Conservation (phyloP, 2,329 filamentous ascomycete genomes). For the Microdochium paspali region DNA sequence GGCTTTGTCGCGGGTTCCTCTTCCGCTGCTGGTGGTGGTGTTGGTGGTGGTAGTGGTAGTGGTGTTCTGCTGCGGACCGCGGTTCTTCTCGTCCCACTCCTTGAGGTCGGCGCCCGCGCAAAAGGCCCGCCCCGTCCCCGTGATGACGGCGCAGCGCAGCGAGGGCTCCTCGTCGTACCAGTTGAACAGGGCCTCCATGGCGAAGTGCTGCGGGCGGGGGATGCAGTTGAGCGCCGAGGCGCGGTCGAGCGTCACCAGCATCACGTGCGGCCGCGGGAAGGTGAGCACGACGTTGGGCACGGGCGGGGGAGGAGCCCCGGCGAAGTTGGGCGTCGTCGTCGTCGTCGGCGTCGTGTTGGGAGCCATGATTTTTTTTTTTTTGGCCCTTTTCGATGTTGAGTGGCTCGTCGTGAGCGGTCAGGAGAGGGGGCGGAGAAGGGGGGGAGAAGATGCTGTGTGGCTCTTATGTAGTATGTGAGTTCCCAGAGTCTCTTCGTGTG, state of each 20-base stretch:
- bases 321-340: constrained; percentile 16
- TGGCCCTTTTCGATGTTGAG: too few species aligned
- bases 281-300: constrained; percentile 30
- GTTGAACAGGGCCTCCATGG: constrained; percentile 38
- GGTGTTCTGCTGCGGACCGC: constrained; percentile 4
- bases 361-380: too few species aligned
- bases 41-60: too few species aligned
- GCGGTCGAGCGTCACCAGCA: constrained; percentile 52
- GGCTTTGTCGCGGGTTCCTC: constrained; percentile 5
- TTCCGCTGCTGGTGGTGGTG: constrained; percentile 1
- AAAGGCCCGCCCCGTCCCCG: constrained; percentile 54
- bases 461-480: too few species aligned
- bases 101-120: constrained; percentile 61
- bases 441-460: too few species aligned
- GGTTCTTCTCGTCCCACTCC: constrained; percentile 47
- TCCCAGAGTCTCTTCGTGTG: too few species aligned
- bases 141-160: constrained; percentile 54
- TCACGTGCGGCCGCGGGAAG: constrained; percentile 43
- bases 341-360: constrained; percentile 10
- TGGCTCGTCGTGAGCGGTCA: too few species aligned
- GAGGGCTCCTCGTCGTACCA: constrained; percentile 56
- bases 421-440: too few species aligned
- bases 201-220: constrained; percentile 34
- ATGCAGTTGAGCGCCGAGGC: constrained; percentile 50
- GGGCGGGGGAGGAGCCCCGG: constrained; percentile 26